Base-by-base conservation (phyloP, 768 basidiomycete genomes). In the Termitomyces sp. region DNA sequence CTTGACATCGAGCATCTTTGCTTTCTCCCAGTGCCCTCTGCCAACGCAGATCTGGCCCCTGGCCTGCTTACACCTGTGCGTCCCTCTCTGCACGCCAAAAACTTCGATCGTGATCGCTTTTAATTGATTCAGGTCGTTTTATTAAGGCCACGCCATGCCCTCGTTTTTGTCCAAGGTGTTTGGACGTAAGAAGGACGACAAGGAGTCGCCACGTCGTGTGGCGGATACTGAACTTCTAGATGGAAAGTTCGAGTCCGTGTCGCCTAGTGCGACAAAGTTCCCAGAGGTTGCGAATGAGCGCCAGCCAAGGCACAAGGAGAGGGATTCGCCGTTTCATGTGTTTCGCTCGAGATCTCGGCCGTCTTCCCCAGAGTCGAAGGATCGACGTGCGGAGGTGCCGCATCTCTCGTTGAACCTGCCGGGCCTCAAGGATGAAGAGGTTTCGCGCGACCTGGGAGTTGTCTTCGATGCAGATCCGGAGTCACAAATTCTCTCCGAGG, bases 151-250 rank as follows among this genome's bases (percentile, higher is more conserved):
- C 73, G 68, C 70, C 68, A 81, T 81, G 79, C 77, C 86, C 70
- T 85, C 86, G 60, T 88, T 90, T 76, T 71, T 90, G 66, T 83
- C 85, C 71, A 90, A 87, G 68, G 85, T 90, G 64, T 86, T 90
- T 65, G 84, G 84, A 72, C 82, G 88, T 72, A 89, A 83, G 74
- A 87, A 80, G 72, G 72, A 77, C 30, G 85, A 85, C 63, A 82
- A 80, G 59, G 74, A 77, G 33, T 67, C 71, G 24, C 63, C 72
- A 41, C 36, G 36, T 13, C 67, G 64, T 40, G 65, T 66, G 32
- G 74, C 76, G 11, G 75, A 76, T 54, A 66, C 70, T 22, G 76
- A 82, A 14, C 72, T 88, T 52, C 77, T 91, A 3, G 88, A 86
- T 55, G 89, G 87, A 56, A 88, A 85, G 68, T 90, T 88, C 65